phyloP scores from a whole-genome alignment of 1,139 yeast species.

The Geotrichum australiense region DNA sequence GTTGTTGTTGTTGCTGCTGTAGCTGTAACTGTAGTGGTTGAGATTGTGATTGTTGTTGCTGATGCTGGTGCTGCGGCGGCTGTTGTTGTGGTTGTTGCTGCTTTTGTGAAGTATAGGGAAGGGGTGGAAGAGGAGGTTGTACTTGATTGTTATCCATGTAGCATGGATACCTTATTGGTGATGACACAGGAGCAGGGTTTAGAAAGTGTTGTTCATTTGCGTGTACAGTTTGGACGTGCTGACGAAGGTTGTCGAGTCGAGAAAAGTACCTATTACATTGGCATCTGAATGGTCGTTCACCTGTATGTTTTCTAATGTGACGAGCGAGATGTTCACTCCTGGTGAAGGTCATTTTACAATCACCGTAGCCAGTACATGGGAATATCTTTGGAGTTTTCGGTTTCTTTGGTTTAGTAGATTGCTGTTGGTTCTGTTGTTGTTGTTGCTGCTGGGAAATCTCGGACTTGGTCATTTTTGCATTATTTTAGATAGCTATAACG shows the following conservation, averaged over 20 bases:
- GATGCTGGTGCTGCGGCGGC: slow-evolving; percentile 16
- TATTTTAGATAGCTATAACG: no score
- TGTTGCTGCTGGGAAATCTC: no score
- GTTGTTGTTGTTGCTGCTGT: slow-evolving; percentile 3
- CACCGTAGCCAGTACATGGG: slow-evolving; percentile 82
- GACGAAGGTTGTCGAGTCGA: slow-evolving; percentile 80
- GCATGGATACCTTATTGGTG: background rate
- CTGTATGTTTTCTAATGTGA: slow-evolving; percentile 90
- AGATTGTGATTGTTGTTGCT: slow-evolving; percentile 1
- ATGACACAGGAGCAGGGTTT: slow-evolving; percentile 27
- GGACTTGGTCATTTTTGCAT: no score
- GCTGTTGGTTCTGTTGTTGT: no score
- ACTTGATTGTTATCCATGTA: background rate
- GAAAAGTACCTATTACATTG: slow-evolving; percentile 78
- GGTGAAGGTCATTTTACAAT: slow-evolving; percentile 83
- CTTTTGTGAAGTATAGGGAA: slow-evolving; percentile 5
- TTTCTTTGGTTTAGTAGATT: no score
- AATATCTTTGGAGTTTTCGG: slow-evolving; percentile 46
- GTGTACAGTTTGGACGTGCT: slow-evolving; percentile 93
- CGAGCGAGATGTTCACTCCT: slow-evolving; percentile 87
- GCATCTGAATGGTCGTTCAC: slow-evolving; percentile 90
- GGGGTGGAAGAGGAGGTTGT: background rate
- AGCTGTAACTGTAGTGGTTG: slow-evolving; percentile 3
- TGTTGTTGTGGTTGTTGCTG: slow-evolving; percentile 13
- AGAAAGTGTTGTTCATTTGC: slow-evolving; percentile 57